Conservation (phyloP, 2,329 filamentous ascomycete genomes). For the Penicillium sp. region DNA sequence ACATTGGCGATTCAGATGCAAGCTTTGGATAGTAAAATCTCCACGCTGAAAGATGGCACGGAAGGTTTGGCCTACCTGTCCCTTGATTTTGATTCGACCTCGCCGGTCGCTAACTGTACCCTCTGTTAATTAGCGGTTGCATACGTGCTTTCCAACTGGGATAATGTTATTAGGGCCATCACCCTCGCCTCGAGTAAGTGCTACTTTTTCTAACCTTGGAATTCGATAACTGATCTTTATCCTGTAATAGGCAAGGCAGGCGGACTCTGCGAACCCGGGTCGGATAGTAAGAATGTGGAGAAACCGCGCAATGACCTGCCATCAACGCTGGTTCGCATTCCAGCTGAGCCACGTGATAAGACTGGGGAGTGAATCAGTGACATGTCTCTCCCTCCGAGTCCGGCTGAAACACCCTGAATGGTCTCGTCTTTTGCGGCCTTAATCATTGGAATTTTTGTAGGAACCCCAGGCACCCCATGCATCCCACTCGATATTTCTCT, state of each 20-base stretch:
- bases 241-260: slow-evolving; percentile 29
- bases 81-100: slow-evolving; percentile 2
- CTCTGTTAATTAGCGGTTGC: slow-evolving; percentile 54
- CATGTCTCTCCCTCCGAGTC: background rate
- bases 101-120: slow-evolving; percentile 4
- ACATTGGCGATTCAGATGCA: slow-evolving; percentile 65
- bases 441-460: background rate
- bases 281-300: slow-evolving; percentile 52
- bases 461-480: background rate
- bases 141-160: slow-evolving; percentile 67
- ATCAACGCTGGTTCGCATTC: slow-evolving; percentile 47
- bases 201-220: slow-evolving; percentile 9
- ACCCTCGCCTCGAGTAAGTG: slow-evolving; percentile 62
- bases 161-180: slow-evolving; percentile 63
- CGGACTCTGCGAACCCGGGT: slow-evolving; percentile 16
- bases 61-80: slow-evolving; percentile 48
- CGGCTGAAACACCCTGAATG: background rate
- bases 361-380: slow-evolving; percentile 20
- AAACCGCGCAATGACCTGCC: slow-evolving; percentile 64
- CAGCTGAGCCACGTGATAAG: slow-evolving; percentile 31
- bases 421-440: background rate
- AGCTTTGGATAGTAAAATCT: slow-evolving; percentile 59
- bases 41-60: slow-evolving; percentile 61
- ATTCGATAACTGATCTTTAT: background rate
- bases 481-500: background rate